Base-by-base conservation (phyloP, 306 rosid genomes). In the Phaseolus lunatus region DNA sequence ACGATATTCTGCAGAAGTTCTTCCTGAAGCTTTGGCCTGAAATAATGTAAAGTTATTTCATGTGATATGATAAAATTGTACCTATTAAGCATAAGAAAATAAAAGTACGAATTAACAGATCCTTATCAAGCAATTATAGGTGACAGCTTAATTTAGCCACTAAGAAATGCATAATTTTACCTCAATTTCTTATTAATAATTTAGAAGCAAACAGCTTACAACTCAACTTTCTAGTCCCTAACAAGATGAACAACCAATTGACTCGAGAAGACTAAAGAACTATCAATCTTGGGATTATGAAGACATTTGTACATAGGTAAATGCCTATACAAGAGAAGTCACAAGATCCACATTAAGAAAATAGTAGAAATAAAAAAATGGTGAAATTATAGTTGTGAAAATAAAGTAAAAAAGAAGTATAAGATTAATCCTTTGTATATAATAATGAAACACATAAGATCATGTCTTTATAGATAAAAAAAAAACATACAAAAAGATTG, bases 1-100 rank as follows among this genome's bases (percentile, higher is more conserved):
- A 31, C 79, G 73, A 85, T 76, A 86, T 47, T 90, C 96, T 23
- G 75, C 80, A 63, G 90, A 80, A 82, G 89, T 88, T 83, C 74
- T 88, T 83, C 98, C 98, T 1, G 85, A 90, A 65, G 98, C 93
- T 90, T 94, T 94, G 72, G 97, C 97, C 98, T 94, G 88, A 84
- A 72, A 89, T 68, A 62, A 41, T 54, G 67, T 26, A 66, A 58
- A 69, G 64, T 54, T 78, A 69, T 74, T 22, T 53, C 78, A 67
- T 37, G 13, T 54, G 82, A 77, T 13, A 35, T 22, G 16, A 52
- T 49, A 31, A 53, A 70, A 72, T 54, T n/a, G 22, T 50, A 57
- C 80, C 64, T 59, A 8, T 12, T 14, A 61, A 29, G 26, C 27
- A 66, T 8, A 69, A 31, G 41, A 77, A 48, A 53, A 47, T 9